Conservation (phyloP, 2,329 filamentous ascomycete genomes). For the Colletotrichum spaethianum region DNA sequence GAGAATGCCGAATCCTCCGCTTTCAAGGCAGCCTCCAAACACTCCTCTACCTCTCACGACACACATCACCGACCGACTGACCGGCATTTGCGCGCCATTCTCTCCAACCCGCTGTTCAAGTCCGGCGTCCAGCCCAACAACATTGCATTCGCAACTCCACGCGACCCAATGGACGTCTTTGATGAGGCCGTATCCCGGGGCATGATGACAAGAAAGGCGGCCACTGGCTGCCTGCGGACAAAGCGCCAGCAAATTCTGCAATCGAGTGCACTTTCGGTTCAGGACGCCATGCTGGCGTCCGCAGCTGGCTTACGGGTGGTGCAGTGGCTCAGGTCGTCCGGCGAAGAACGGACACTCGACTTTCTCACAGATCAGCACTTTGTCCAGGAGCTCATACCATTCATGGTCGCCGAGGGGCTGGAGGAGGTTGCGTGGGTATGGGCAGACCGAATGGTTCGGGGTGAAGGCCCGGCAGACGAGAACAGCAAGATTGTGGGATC, state of each 20-base stretch:
- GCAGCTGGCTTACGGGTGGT: slow-evolving; percentile 64
- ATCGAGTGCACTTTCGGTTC: slow-evolving; percentile 50
- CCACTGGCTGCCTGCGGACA: slow-evolving; percentile 67
- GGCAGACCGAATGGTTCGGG: slow-evolving; percentile 48
- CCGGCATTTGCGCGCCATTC: slow-evolving; percentile 69
- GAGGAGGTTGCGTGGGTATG: slow-evolving; percentile 68
- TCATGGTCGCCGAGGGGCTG: slow-evolving; percentile 66
- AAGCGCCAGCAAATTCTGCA: slow-evolving; percentile 59
- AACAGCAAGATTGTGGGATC: slow-evolving; percentile 37
- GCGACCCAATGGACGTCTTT: slow-evolving; percentile 69
- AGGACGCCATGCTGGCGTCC: slow-evolving; percentile 55
- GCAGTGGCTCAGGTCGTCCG: slow-evolving; percentile 68
- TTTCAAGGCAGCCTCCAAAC: slow-evolving; percentile 29
- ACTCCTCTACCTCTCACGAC: slow-evolving; percentile 26
- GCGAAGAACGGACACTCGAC: slow-evolving; percentile 59
- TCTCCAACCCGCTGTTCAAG: slow-evolving; percentile 70
- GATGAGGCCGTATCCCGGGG: slow-evolving; percentile 68
- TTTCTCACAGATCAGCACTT: slow-evolving; percentile 61
- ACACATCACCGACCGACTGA: slow-evolving; percentile 57
- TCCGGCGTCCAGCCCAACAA: slow-evolving; percentile 48
- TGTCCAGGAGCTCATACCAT: slow-evolving; percentile 59
- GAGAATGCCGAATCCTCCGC: slow-evolving; percentile 45
- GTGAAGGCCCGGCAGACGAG: slow-evolving; percentile 40
- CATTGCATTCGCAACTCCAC: slow-evolving; percentile 37
- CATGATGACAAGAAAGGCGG: slow-evolving; percentile 68